Base-by-base conservation (phyloP, 176 grass and related monocot genomes). In the Secale cereale region DNA sequence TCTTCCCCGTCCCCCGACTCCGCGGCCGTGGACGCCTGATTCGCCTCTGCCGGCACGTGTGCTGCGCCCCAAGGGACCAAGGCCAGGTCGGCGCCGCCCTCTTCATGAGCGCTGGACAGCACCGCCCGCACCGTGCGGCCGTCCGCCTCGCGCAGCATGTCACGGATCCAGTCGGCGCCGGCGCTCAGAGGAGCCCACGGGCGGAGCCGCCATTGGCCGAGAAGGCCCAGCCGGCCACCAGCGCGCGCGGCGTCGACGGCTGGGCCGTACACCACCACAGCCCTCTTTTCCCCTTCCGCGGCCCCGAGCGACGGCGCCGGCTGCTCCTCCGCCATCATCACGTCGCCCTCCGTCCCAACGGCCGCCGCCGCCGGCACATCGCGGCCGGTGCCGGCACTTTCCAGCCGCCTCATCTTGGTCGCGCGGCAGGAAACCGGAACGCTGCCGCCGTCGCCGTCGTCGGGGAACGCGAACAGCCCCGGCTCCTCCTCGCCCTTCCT, bases 351-450 rank as follows among this genome's bases (percentile, higher is more conserved):
- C 17, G 32, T 10, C 20, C 8, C 45, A 11, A 8, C 74, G 39
- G 5, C 17, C 74, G 50, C 3, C 56, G 41, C 20, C 37, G 36
- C 28, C 52, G 30, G 41, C 32, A 5, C 33, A 17, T 26, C 77
- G 2, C 26, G 14, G 56, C 8, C 9, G 4, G 5, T 7, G 64
- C 62, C 63, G 52, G 30, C 30, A 15, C 23, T 2, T 7, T 27
- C 65, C 26, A 90, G 80, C 15, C 88, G 84, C 30, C 88, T 46
- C 52, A 90, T 87, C 84, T 87, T 87, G 68, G 80, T 90, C 7
- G 89, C 85, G n/a, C 74, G 89, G 59, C 59, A 79, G 11, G 84
- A 35, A 19, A 74, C 5, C 8, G 83, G 72, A 7, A n/a, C 67
- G 5, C 67, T 35, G 66, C 36, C 26, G 4, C 16, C 10, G 17